A percentile compares a stretch with the other conserved stretches of the same genome.
Evolutionary conservation across 2,329 filamentous ascomycete species (phyloP).

Genomic region (Emergomyces pasteurianus): DNA sequence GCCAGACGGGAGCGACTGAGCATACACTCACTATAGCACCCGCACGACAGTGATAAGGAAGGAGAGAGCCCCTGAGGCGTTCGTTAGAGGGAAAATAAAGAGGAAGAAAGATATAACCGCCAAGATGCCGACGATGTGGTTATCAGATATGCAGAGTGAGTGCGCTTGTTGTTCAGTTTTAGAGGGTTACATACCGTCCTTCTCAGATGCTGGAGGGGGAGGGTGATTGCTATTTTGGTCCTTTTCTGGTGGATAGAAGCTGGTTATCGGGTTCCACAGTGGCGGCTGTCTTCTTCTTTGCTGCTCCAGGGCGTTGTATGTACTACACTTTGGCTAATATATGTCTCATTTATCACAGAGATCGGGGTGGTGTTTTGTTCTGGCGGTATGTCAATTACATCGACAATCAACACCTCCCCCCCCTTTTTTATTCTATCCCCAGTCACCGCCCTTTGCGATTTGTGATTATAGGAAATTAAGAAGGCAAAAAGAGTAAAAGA

Average conservation of each 20-base stretch:
- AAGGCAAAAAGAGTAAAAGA: not conserved
- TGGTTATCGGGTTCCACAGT: too few relatives aligned
- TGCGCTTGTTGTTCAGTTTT: conserved; percentile 11
- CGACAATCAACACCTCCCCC: not conserved
- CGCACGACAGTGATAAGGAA: not conserved
- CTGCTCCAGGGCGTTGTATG: not conserved
- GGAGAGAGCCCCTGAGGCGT: not conserved
- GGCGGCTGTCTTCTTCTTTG: not conserved
- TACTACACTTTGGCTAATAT: conserved; percentile 1
- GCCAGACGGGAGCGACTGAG: too few relatives aligned
- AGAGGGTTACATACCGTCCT: not conserved
- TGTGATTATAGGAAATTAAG: not conserved
- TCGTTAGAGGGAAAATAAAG: not conserved
- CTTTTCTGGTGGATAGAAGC: too few relatives aligned
- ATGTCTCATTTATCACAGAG: conserved; percentile 44
- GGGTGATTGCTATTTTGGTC: too few relatives aligned
- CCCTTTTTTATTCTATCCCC: not conserved
- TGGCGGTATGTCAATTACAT: conserved; percentile 57
- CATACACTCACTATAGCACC: not conserved
- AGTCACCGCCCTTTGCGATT: not conserved
- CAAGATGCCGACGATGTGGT: conserved; percentile 83
- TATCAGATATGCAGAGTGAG: conserved; percentile 90
- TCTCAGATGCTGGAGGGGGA: not conserved
- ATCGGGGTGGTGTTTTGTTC: conserved; percentile 97
- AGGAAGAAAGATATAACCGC: not conserved